Percentiles rank a stretch among this genome's conserved stretches.
These are phyloP conservation scores for Xylariales sp. DNA, from an alignment of 2,329 filamentous ascomycete genomes.

Conservation along the genomic window DNA sequence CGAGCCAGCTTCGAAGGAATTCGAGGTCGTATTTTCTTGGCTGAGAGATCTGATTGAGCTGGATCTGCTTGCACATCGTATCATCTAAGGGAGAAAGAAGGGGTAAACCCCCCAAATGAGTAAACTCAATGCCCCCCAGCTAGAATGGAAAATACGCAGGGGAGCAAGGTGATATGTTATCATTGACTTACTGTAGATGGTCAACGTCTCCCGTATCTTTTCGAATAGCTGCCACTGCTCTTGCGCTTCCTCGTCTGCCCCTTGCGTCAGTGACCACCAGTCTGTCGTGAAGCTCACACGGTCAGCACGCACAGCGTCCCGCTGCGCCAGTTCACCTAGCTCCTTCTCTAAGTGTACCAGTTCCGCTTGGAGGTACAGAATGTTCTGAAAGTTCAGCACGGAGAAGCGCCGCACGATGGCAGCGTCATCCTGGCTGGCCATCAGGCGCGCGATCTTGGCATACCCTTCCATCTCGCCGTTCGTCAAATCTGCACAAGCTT, in stretches of 20 bases:
- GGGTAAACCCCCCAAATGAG: no score
- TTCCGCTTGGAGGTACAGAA: conserved; percentile 1
- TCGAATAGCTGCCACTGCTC: not conserved
- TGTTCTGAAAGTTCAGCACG: not conserved
- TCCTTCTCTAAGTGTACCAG: conserved; percentile 5
- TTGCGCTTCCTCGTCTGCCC: not conserved
- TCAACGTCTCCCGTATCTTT: not conserved
- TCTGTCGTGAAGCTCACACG: not conserved
- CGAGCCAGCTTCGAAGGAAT: conserved; percentile 1
- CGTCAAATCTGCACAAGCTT: not conserved
- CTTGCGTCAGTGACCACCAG: not conserved
- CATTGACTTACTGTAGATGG: not conserved
- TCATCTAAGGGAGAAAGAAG: no score
- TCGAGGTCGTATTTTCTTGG: not conserved
- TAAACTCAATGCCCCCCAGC: no score
- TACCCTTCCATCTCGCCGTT: conserved; percentile 1
- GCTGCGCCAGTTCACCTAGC: not conserved
- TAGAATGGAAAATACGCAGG: no score
- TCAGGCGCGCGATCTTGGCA: not conserved
- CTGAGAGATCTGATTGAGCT: not conserved
- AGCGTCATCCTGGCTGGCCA: not conserved
- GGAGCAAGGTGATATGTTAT: not conserved
- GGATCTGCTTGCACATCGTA: not conserved
- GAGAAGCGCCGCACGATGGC: not conserved
- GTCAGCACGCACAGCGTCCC: not conserved